Percentiles rank a stretch among this genome's conserved stretches.
Evolutionary conservation across 257 asterid genomes (phyloP).

Genomic region (Solanum ossicruentum): DNA sequence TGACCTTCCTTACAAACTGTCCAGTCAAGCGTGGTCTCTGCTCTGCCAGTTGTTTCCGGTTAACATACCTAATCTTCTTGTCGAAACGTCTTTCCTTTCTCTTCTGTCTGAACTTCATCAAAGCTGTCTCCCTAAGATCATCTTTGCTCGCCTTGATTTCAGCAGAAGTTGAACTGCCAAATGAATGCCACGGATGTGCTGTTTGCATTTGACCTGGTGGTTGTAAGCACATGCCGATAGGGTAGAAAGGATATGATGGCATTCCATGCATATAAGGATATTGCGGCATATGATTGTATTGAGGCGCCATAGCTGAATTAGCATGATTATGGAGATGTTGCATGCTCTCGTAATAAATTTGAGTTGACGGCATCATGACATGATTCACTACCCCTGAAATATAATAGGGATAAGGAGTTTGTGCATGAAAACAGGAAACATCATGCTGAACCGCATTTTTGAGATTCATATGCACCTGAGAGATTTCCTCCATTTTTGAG

Average conservation of each 20-base stretch:
- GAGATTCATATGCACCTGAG: slow-evolving; percentile 25
- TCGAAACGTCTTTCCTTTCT: slow-evolving; percentile 85
- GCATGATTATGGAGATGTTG: slow-evolving; percentile 36
- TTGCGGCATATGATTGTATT: slow-evolving; percentile 41
- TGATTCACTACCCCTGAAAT: slow-evolving; percentile 58
- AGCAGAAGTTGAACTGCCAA: slow-evolving; percentile 27
- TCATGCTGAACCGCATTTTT: slow-evolving; percentile 30
- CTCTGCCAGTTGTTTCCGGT: slow-evolving; percentile 74
- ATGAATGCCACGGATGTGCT: slow-evolving; percentile 45
- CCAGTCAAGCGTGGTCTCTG: slow-evolving; percentile 85
- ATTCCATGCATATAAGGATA: slow-evolving; percentile 46
- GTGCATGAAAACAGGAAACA: slow-evolving; percentile 28
- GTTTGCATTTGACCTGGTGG: slow-evolving; percentile 49
- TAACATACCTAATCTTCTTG: slow-evolving; percentile 84
- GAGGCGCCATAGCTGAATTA: slow-evolving; percentile 39
- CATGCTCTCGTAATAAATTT: slow-evolving; percentile 30
- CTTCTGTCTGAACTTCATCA: slow-evolving; percentile 83
- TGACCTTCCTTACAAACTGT: slow-evolving; percentile 82
- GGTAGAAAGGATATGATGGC: slow-evolving; percentile 52
- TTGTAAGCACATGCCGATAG: slow-evolving; percentile 50
- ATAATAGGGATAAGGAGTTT: slow-evolving; percentile 44
- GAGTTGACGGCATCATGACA: slow-evolving; percentile 28
- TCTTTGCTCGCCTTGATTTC: slow-evolving; percentile 32
- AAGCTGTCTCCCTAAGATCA: slow-evolving; percentile 78
- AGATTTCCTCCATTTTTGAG: slow-evolving; percentile 23